A percentile compares a stretch with the other conserved stretches of the same genome.
These are phyloP conservation scores for Chaetomium fimeti DNA, from an alignment of 495 filamentous ascomycete species.

Conservation along the genomic window DNA sequence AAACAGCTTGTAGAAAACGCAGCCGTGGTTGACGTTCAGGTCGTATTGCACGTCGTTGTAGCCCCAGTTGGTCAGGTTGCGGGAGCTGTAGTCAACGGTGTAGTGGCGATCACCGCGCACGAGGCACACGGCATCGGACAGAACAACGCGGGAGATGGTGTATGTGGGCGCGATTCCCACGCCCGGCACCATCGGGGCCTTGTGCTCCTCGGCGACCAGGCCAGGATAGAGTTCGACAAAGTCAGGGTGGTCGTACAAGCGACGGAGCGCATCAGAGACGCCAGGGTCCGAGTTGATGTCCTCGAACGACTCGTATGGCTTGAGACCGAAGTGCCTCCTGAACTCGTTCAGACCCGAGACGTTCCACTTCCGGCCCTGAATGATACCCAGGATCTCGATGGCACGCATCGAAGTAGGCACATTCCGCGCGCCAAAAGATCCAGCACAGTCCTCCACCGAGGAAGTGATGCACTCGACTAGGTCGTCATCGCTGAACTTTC, in stretches of 20 bases:
- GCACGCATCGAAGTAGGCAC: slow-evolving; percentile 70
- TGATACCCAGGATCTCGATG: slow-evolving; percentile 82
- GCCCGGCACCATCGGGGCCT: slow-evolving; percentile 69
- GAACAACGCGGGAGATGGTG: slow-evolving; percentile 77
- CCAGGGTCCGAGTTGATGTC: slow-evolving; percentile 78
- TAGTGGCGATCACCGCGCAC: slow-evolving; percentile 87
- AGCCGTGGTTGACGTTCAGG: slow-evolving; percentile 70
- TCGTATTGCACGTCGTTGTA: slow-evolving; percentile 46
- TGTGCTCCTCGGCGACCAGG: slow-evolving; percentile 76
- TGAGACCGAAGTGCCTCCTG: slow-evolving; percentile 73
- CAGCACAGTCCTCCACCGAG: slow-evolving; percentile 63
- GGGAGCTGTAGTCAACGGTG: slow-evolving; percentile 69
- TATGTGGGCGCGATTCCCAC: slow-evolving; percentile 79
- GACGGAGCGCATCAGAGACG: slow-evolving; percentile 67
- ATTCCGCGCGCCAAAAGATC: slow-evolving; percentile 67
- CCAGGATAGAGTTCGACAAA: slow-evolving; percentile 80
- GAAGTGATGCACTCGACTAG: slow-evolving; percentile 65
- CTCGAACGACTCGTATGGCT: slow-evolving; percentile 73
- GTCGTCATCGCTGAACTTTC: slow-evolving; percentile 64
- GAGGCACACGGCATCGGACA: slow-evolving; percentile 83
- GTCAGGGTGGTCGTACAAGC: slow-evolving; percentile 71
- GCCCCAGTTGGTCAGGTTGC: slow-evolving; percentile 81
- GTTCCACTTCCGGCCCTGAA: slow-evolving; percentile 81
- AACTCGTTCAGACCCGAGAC: slow-evolving; percentile 85
- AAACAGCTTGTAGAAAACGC: slow-evolving; percentile 82